Evolutionary conservation across 805 yeast genomes (phyloP).

Genomic region (Kluyveromyces siamensis): DNA sequence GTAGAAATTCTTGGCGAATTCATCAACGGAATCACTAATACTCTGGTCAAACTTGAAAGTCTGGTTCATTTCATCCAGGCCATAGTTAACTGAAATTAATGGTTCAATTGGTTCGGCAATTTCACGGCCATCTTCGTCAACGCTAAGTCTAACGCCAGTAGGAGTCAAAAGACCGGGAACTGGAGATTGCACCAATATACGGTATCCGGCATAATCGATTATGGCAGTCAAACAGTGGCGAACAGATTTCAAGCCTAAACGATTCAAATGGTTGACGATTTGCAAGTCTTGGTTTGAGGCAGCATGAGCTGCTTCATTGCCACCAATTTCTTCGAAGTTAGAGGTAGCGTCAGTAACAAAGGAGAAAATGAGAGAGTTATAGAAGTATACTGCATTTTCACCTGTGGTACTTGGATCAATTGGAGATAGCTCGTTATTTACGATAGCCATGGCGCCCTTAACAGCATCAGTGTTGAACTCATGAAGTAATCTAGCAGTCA

Average conservation of each 20-base stretch:
- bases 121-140: slow-evolving; percentile 35
- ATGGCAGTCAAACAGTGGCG: slow-evolving; percentile 72
- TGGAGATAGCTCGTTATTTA: slow-evolving; percentile 64
- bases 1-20: slow-evolving; percentile 67
- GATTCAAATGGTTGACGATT: slow-evolving; percentile 60
- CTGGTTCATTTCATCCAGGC: slow-evolving; percentile 54
- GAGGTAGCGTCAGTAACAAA: slow-evolving; percentile 56
- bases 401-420: slow-evolving; percentile 70
- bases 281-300: slow-evolving; percentile 71
- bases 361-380: slow-evolving; percentile 83
- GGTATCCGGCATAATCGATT: slow-evolving; percentile 82
- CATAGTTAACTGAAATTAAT: slow-evolving; percentile 56
- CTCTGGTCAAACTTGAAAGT: slow-evolving; percentile 40
- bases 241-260: slow-evolving; percentile 53
- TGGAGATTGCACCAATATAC: slow-evolving; percentile 88
- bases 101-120: slow-evolving; percentile 28
- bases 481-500: slow-evolving; percentile 58
- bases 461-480: slow-evolving; percentile 74
- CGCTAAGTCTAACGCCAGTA: slow-evolving; percentile 31
- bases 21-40: slow-evolving; percentile 47
- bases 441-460: slow-evolving; percentile 68
- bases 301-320: slow-evolving; percentile 78
- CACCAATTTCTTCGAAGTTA: slow-evolving; percentile 57
- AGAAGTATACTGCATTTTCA: slow-evolving; percentile 56
- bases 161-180: slow-evolving; percentile 67